Evolutionary conservation across 371 early-diverging fungal species (phyloP), one percentile per base, ranked within the genome.

Genomic region (Mortierella sp.): DNA sequence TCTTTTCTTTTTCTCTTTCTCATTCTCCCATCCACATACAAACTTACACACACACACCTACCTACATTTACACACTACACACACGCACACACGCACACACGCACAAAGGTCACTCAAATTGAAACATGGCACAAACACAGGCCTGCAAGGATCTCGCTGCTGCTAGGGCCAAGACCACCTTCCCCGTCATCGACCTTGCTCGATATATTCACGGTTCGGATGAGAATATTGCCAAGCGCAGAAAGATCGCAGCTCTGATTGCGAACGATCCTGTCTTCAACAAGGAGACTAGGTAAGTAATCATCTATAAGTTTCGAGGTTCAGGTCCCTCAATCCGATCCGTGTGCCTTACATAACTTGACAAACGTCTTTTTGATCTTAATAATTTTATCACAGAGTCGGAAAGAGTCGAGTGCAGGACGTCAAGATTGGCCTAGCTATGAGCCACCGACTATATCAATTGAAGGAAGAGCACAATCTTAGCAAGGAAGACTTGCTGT

Each of bases 231-330:
- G 72, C 75, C 12, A 67, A 81, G 18, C 70, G 83, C 32, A 76
- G 86, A 14, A 63, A 86, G 35, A 49, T 87, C 3, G 83, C 85
- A 22, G 63, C 49, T 14, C 12, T 88, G 43, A 60, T 87, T 18
- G 84, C 80, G 10, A 83, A 84, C 20, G 91, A 90, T 45, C 88
- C 91, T 10, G 60, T 86, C 49, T 84, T 88, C 32, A 74, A 77
- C 62, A 83, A 83, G 47, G 71, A 79, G 9, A 62, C 63, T 0
- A 70, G 79, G 43, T 61, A 65, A 24, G 75, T 69, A 30, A 26
- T 59, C 18, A 35, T 35, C 35, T 35, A 35, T 8, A 6, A 35
- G 35, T 5, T 35, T 35, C 6, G 35, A 8, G 35, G 35, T 35
- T 35, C 35, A 35, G 35, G 6, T 35, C 35, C 35, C 3, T 35